Base-by-base conservation (phyloP, 306 rosid species). In the Cicer pinnatifidum region DNA sequence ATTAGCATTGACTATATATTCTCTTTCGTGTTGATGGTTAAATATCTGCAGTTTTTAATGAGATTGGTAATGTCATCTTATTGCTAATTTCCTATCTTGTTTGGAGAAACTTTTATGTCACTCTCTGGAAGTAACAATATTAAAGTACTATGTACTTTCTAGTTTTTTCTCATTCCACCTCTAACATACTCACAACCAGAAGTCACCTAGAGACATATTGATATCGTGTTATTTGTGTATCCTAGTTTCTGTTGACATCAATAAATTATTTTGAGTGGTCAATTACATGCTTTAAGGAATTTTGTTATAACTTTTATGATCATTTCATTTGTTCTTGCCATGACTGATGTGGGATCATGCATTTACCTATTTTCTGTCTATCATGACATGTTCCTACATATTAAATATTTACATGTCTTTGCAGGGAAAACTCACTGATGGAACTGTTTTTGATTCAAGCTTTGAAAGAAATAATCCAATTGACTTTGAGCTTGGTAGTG, bases 351-450 rank as follows among this genome's bases (percentile, higher is more conserved):
- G 45, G 54, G 45, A 38, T 64, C 44, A 20, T 50, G 44, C 54
- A 17, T 81, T 81, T 43, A 43, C 16, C 51, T 56, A 72, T 1
- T 51, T 33, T 80, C 17, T 68, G 56, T 47, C 23, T 13, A 19
- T 47, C 77, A 19, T 40, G 17, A 17, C 77, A 19, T 40, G 17
- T 48, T 74, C 33, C 52, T 56, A 35, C 56, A 35, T 81, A 62
- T 51, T 63, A 38, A 33, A 39, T 80, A 47, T 33, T 69, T 51
- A 38, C 52, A 39, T 69, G 28, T 79, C 39, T 69, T 76, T 85
- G 76, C 88, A 95, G 99, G 99, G 99, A 60, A 95, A 87, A 81
- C 96, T 95, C 83, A 88, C 96, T 0, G 99, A 95, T 80, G 97
- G 99, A 75, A 95, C 99, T 63, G 99, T 91, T 44, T 95, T 95